Evolutionary conservation across 2,329 filamentous ascomycete genomes (phyloP).

Genomic region (Plenodomus biglobosus): DNA sequence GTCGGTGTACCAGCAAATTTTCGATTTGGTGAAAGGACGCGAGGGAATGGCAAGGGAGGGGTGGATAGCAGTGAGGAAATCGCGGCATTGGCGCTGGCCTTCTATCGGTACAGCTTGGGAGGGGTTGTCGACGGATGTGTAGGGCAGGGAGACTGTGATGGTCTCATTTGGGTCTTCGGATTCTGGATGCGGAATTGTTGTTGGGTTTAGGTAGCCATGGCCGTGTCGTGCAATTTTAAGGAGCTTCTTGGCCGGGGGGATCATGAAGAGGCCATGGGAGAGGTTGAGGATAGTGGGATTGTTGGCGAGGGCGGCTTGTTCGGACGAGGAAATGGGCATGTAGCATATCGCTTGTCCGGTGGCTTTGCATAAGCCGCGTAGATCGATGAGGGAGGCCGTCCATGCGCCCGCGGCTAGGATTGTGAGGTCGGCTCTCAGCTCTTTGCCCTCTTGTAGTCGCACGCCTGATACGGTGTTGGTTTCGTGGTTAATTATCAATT

Average conservation of each 20-base stretch:
- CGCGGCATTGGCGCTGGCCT: constrained; percentile 34
- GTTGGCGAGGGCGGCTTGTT: constrained; percentile 64
- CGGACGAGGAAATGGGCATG: constrained; percentile 69
- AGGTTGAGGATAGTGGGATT: constrained; percentile 76
- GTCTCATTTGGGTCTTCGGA: constrained; percentile 31
- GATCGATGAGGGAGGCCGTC: constrained; percentile 75
- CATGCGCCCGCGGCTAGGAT: constrained; percentile 86
- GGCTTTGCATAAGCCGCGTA: constrained; percentile 73
- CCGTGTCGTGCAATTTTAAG: constrained; percentile 56
- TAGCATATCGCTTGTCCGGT: constrained; percentile 84
- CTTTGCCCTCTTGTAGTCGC: constrained; percentile 53
- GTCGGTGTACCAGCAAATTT: constrained; percentile 61
- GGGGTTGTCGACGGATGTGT: constrained; percentile 56
- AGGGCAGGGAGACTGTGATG: constrained; percentile 53
- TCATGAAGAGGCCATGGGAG: constrained; percentile 70
- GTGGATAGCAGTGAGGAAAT: constrained; percentile 35
- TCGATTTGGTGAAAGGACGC: constrained; percentile 50
- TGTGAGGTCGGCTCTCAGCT: constrained; percentile 67
- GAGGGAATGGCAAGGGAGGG: constrained; percentile 36
- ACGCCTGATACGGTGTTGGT: constrained; percentile 58
- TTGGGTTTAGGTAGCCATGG: constrained; percentile 54
- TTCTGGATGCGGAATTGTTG: constrained; percentile 52
- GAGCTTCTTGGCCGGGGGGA: constrained; percentile 59
- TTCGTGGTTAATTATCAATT: constrained; percentile 44
- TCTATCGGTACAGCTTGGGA: constrained; percentile 36